Percentiles rank a stretch among this genome's conserved stretches.
Conservation (phyloP, 2,329 filamentous ascomycete genomes). For the Pseudogymnoascus sp. region DNA sequence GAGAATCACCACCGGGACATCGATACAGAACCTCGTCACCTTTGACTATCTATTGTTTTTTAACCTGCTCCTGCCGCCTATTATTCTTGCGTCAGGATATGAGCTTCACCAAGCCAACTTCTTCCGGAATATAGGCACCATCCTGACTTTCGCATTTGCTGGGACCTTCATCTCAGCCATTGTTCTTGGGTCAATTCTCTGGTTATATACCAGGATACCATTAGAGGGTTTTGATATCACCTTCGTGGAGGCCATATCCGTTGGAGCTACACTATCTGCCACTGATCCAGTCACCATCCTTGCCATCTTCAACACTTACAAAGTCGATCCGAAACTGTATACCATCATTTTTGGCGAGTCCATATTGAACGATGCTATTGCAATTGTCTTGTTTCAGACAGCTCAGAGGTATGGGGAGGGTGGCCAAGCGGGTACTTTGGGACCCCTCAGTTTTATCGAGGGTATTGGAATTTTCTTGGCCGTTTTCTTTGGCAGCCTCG, state of each 20-base stretch:
- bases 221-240: constrained; percentile 78
- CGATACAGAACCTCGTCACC: constrained; percentile 82
- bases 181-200: constrained; percentile 85
- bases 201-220: constrained; percentile 79
- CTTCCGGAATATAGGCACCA: constrained; percentile 95
- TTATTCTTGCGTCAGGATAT: constrained; percentile 94
- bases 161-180: constrained; percentile 95
- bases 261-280: constrained; percentile 90
- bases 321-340: constrained; percentile 97
- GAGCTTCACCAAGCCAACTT: constrained; percentile 98
- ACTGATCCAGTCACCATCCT: constrained; percentile 97
- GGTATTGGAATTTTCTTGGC: constrained; percentile 90
- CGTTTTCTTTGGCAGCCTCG: constrained; percentile 88
- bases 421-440: constrained; percentile 59
- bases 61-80: constrained; percentile 95
- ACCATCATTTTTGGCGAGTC: constrained; percentile 98
- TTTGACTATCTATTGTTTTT: constrained; percentile 99
- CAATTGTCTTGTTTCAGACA: constrained; percentile 97
- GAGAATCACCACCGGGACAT: constrained; percentile 70
- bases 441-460: constrained; percentile 77
- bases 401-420: constrained; percentile 85
- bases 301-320: constrained; percentile 98
- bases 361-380: constrained; percentile 95
- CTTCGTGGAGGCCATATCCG: constrained; percentile 93
- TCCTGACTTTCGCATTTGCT: constrained; percentile 93